Evolutionary conservation across 2,329 filamentous ascomycete genomes (phyloP).

Genomic region (Sordariomycetes sp.): DNA sequence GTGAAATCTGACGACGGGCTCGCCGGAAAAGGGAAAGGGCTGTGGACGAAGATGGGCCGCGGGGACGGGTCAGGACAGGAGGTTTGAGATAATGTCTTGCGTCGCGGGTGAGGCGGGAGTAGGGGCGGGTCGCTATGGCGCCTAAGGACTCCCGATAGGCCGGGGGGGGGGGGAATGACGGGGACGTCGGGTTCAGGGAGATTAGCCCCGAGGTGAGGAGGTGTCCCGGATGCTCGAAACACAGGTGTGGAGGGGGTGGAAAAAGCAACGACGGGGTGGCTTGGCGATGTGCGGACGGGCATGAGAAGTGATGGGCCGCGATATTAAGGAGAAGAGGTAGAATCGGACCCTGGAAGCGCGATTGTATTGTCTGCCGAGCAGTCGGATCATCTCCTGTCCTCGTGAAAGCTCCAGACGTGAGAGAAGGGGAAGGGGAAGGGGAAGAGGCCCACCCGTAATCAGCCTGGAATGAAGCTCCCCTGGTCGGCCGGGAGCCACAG

Average conservation of each 20-base stretch:
- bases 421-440: not conserved
- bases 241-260: not conserved
- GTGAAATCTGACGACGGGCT: not conserved
- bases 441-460: not conserved
- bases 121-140: not conserved
- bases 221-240: not conserved
- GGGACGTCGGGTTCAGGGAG: no score
- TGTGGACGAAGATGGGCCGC: not conserved
- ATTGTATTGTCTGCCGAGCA: not conserved
- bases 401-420: not conserved
- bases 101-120: not conserved
- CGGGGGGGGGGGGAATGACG: no score
- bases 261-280: not conserved
- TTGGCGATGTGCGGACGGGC: not conserved
- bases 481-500: no score
- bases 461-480: not conserved
- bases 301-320: not conserved
- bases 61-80: not conserved
- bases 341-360: not conserved
- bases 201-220: not conserved
- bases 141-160: no score
- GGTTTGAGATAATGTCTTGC: not conserved
- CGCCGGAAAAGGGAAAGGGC: not conserved
- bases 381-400: not conserved
- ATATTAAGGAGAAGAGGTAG: not conserved